Base-by-base conservation (phyloP, 768 basidiomycete species). In the Termitomyces sp. region DNA sequence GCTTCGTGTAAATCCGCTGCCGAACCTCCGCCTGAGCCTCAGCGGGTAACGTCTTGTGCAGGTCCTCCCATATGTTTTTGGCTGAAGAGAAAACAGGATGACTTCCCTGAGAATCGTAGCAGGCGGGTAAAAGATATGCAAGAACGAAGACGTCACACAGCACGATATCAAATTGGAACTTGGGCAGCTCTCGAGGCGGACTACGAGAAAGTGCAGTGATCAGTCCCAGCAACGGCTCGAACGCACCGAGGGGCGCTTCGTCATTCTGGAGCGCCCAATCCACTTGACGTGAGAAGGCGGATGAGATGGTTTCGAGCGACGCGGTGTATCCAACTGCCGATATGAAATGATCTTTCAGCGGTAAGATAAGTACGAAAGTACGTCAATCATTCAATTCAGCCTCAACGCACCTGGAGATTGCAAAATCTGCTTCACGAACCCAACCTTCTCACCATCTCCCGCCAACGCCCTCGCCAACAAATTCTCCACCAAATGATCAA, bases 91-190 rank as follows among this genome's bases (percentile, higher is more conserved):
- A 73, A 37, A 61, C 61, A 16, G 57, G 47, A 34, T 58, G 27
- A 5, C 40, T 63, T n/a, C n/a, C n/a, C n/a, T n/a, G n/a, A n/a
- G n/a, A n/a, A 62, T 10, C 65, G 70, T 18, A 62, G 48, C 71
- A 72, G 9, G 64, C 65, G 1, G 85, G 79, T 3, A 83, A 51
- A 32, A 88, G 68, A 64, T 79, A 76, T 2, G 74, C 80, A 22
- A 81, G 74, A 8, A 82, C 60, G 62, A 82, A 85, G 6, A 85
- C 55, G 47, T 77, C 69, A 0, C 79, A 78, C 10, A 83, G 53
- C 33, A 82, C 58, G 1, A 63, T 33, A 18, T 66, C 63, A 33
- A 69, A 52, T 3, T 54, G 30, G 5, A 58, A 54, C 34, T 61
- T 49, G 0, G 62, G 58, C 24, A 65, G 18, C 49, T 46, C 18